Base-by-base conservation (phyloP, 2,329 filamentous ascomycete genomes). In the Cercospora berteroae region DNA sequence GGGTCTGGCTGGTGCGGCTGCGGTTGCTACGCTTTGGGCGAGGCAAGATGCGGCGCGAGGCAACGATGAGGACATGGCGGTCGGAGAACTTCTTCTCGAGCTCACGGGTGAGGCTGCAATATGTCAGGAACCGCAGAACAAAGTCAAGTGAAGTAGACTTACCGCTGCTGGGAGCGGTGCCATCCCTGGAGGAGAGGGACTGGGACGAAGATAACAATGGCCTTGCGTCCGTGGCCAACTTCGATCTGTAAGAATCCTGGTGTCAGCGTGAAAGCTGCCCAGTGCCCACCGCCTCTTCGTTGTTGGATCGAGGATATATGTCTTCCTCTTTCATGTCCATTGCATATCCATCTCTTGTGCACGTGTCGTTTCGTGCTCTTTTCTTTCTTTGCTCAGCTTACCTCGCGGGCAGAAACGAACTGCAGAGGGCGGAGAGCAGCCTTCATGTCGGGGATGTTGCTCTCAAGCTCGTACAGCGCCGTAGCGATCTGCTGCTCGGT, bases 51-150 rank as follows among this genome's bases (percentile, higher is more conserved):
- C 95, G 95, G 89, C 95, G 95, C 81, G 94, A 96, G 79, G 95
- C 95, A 79, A 99, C 91, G 89, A 99, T 93, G 83, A 99, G 88
- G 83, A 99, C 95, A 85, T 99, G 95, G 85, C 95, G 95, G 89
- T 99, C 95, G 75, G 95, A 98, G 93, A 99, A 99, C 88, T 99
- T 99, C 93, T 99, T 99, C 91, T 99, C 95, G 82, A 99, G 94
- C 89, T 99, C 95, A 86, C 95, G 95, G 85, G 95, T 99, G 82
- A 99, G 90, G 82, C 94, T 98, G 72, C 10, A 31, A 10, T 9
- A 59, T 56, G 48, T 63, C 50, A 52, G 42, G 16, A 8, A 57
- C 7, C 31, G n/a, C 52, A 57, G 27, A 31, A 23, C 16, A 10
- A 18, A 29, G 52, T 57, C 29, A 3, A 8, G 25, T 29, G n/a